These are phyloP conservation scores for Takakia lepidozioides DNA, from an alignment of 225 moss, liverwort and hornwort genomes.

Conservation along the genomic window DNA sequence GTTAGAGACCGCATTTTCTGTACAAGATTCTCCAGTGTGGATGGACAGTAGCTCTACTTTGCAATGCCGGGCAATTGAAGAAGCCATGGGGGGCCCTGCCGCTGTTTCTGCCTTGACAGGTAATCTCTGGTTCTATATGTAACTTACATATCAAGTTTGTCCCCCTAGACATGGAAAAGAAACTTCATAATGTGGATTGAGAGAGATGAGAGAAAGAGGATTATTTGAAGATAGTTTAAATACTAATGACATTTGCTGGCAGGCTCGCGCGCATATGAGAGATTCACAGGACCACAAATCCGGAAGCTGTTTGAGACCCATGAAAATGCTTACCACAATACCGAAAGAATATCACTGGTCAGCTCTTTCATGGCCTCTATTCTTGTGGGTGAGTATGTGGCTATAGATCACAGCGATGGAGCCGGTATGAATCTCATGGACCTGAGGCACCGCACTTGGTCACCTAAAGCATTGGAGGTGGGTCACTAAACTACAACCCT, in stretches of 20 bases:
- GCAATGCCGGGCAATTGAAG: slow-evolving; percentile 78
- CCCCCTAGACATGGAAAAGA: no score
- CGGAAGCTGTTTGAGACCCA: slow-evolving; percentile 75
- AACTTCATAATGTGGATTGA: no score
- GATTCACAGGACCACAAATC: slow-evolving; percentile 92
- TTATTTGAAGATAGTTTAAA: no score
- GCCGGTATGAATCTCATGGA: slow-evolving; percentile 98
- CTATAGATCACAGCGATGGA: slow-evolving; percentile 90
- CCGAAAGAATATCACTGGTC: slow-evolving; percentile 84
- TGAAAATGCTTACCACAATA: slow-evolving; percentile 58
- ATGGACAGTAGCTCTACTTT: slow-evolving; percentile 86
- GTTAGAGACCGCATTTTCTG: slow-evolving; percentile 54
- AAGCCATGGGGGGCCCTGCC: slow-evolving; percentile 55
- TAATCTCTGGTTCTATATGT: no score
- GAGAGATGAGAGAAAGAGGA: no score
- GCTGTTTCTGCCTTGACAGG: slow-evolving; percentile 58
- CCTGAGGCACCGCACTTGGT: slow-evolving; percentile 65
- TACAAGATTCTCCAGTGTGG: slow-evolving; percentile 80
- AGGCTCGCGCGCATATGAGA: slow-evolving; percentile 79
- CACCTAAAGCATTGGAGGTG: slow-evolving; percentile 62
- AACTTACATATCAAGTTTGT: no score
- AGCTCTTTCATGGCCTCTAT: slow-evolving; percentile 96
- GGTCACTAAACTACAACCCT: slow-evolving; percentile 1
- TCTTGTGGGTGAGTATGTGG: slow-evolving; percentile 76
- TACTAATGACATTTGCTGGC: slow-evolving; percentile 25